Conservation (phyloP, 139 green algal species). For the Tetraselmis striata region DNA sequence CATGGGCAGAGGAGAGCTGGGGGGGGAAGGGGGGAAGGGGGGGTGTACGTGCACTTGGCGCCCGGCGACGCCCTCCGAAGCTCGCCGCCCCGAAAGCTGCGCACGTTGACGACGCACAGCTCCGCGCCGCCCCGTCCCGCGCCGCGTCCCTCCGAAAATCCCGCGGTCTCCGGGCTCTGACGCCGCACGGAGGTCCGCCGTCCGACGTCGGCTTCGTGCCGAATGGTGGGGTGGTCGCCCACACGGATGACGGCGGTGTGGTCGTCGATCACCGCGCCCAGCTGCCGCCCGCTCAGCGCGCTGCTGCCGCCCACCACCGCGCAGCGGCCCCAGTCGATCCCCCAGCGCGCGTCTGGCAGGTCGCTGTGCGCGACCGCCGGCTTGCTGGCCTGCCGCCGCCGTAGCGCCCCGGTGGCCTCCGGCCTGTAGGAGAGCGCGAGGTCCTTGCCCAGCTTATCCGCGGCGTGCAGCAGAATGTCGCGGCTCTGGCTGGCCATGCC, state of each 20-base stretch:
- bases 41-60: conserved; percentile 1
- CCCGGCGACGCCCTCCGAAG: neutral
- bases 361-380: neutral
- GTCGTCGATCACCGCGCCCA: neutral
- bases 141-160: neutral
- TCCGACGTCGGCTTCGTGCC: neutral
- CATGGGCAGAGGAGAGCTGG: too few relatives aligned
- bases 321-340: neutral
- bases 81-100: neutral
- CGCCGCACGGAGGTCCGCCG: neutral
- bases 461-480: neutral
- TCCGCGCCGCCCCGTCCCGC: neutral
- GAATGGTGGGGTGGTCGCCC: neutral
- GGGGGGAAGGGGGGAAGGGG: too few relatives aligned
- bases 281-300: neutral
- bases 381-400: neutral
- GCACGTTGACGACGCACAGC: neutral
- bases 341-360: neutral
- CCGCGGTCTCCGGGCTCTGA: neutral
- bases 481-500: neutral
- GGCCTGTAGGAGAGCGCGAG: neutral
- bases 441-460: neutral
- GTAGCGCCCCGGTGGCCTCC: neutral
- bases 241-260: neutral
- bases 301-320: neutral